Evolutionary conservation across 768 basidiomycete species (phyloP), one percentile per base, ranked within the genome.

Genomic region (Epithele typhae): DNA sequence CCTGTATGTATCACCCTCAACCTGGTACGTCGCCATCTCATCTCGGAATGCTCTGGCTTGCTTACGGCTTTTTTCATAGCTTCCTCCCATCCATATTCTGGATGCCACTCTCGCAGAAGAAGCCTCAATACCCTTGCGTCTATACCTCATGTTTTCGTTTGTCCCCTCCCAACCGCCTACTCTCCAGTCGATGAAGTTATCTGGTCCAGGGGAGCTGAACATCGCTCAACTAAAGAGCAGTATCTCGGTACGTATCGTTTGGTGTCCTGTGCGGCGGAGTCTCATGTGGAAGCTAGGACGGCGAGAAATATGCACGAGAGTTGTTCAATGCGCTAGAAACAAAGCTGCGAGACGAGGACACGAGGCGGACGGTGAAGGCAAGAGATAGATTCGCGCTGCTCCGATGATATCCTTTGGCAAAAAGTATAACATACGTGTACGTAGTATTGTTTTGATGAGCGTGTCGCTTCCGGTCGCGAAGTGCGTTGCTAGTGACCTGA

Each of bases 1-100:
- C 92, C 91, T 0, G 72, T 93, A 4, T 81, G 81, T 50, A 66
- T 92, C 21, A 91, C 89, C 1, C 60, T 93, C 43, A 91, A 92
- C 51, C 54, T 91, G 21, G 89, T 92, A 52, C 11, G 80, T 74
- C n/a, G n/a, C n/a, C n/a, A n/a, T n/a, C n/a, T n/a, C 3, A 23
- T 23, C 23, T 17, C 33, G 7, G 14, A 30, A 15, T 44, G 19
- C 4, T 22, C 17, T 34, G 0, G 4, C 2, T 23, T 15, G 17
- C 19, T 7, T 17, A 36, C 6, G 25, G 19, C 4, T 27, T n/a
- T 45, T 24, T 35, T 35, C 11, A 41, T 24, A 90, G 83, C 64
- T 78, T 30, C 72, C 81, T 2, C 70, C 78, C 3, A 59, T 71
- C 4, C 78, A 87, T 56, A 87, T 84, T 53, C 71, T 93, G 34